A percentile compares a stretch with the other conserved stretches of the same genome.
These are phyloP conservation scores for Echinosophora koreensis DNA, from an alignment of 306 rosid species.

Conservation along the genomic window DNA sequence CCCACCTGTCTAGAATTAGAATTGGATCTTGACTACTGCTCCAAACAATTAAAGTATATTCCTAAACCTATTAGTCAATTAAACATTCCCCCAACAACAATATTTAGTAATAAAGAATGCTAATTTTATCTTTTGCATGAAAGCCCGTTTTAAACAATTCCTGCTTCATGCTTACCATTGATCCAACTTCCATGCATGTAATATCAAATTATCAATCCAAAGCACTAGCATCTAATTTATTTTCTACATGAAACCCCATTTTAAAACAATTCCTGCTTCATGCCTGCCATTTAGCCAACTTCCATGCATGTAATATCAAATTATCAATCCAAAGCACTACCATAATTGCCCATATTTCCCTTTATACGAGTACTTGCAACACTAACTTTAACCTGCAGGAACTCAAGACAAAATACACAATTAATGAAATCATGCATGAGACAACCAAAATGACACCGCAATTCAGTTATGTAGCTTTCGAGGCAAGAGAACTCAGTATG, in stretches of 20 bases:
- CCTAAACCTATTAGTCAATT: slow-evolving; percentile 8
- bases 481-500: not conserved
- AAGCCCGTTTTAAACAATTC: slow-evolving; percentile 10
- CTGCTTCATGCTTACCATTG: not conserved
- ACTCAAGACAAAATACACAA: slow-evolving; percentile 1
- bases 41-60: slow-evolving; percentile 5
- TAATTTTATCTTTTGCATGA: not conserved
- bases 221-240: not conserved
- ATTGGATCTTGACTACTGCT: not conserved
- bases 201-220: slow-evolving; percentile 18
- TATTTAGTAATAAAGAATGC: slow-evolving; percentile 1
- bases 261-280: slow-evolving; percentile 5
- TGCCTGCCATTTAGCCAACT: not conserved
- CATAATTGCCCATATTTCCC: slow-evolving; percentile 11
- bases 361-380: not conserved
- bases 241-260: slow-evolving; percentile 9
- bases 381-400: not conserved
- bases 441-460: not conserved
- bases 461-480: not conserved
- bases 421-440: slow-evolving; percentile 28
- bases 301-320: slow-evolving; percentile 26
- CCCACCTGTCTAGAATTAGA: slow-evolving; percentile 1
- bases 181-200: slow-evolving; percentile 19
- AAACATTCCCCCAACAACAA: not conserved
- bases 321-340: slow-evolving; percentile 5